Base-by-base conservation (phyloP, 2,329 filamentous ascomycete genomes). In the Calonectria fujianensis region DNA sequence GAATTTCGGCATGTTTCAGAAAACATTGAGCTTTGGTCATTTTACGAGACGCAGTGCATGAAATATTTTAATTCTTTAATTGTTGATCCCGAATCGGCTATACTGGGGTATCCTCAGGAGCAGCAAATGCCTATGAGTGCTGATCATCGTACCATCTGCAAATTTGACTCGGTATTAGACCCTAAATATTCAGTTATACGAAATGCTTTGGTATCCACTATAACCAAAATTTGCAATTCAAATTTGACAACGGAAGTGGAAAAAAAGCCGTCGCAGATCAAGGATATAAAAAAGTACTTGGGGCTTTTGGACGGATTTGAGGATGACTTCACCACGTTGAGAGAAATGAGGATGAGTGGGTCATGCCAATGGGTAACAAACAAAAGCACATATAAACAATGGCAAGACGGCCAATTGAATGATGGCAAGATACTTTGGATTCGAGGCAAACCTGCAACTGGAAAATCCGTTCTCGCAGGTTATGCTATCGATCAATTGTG, bases 71-170 rank as follows among this genome's bases (percentile, higher is more conserved):
- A 52, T 37, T 71, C 72, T 9, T 78, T 32, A 35, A 82, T 87
- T 8, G 82, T 88, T 3, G 81, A 85, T 13, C 84, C 83, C 20
- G 84, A 88, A 7, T 87, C 87, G 0, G 83, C 87, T 0, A 80
- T 85, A 0, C 82, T 89, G 3, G 87, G 86, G 0, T 88, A 87
- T 74, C 82, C 81, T 0, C 80, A 81, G 3, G 88, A 89, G 76
- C 80, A 81, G 1, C 84, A 84, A 1, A 83, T 79, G 57, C 75
- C 82, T 2, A 76, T 89, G 41, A 75, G 82, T 70, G 86, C 87
- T 8, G 84, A 88, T 66, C 87, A 88, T 69, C 85, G 85, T 41
- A 75, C 78, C 1, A 82, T 88, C 11, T 88, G 86, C 81, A 88
- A 88, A 69, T 89, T 83, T 69, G 72, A 78, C 10, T 80, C 79